Base-by-base conservation (phyloP, 1,139 yeast genomes). In the Taphrina confusa region DNA sequence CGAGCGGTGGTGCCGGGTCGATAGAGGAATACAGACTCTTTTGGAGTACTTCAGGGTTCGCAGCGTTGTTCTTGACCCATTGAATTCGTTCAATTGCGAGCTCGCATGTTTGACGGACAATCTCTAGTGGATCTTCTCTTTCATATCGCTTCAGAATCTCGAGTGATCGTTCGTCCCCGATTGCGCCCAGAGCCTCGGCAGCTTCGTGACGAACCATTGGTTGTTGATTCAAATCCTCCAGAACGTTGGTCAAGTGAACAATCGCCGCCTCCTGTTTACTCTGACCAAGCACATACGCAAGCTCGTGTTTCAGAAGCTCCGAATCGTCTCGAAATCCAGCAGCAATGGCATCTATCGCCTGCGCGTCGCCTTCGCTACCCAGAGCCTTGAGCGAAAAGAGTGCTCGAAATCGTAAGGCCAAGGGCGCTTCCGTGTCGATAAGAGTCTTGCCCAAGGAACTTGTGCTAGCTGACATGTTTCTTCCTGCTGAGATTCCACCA, bases 121-220 rank as follows among this genome's bases (percentile, higher is more conserved):
- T 97, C 68, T 87, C 79, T 55, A 85, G 76, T 11, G 95, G 95
- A 33, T 54, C 60, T 8, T 37, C 52, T 11, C 34, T 52, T 70
- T 92, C 97, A 73, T 85, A 89, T 56, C 83, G 76, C 65, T 81
- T 75, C 66, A 94, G 80, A 58, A 90, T 73, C 0, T 76, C 80
- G 62, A 92, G 74, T n/a, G 96, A 87, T 3, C 82, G 85, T 54
- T 75, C 74, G 72, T 90, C 95, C 52, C 96, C 96, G 61, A 94
- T 78, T 37, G 98, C 98, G 63, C 98, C 99, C 61, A 94, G 79
- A 31, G 97, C 98, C 75, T 94, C 99, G 11, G 98, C 98, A 20
- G 98, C 98, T 74, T 94, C 99, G 73, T 94, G 99, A 73, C 99
- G 86, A 36, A 94, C 99, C 97, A 94, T 94, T 63, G 87, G 78